Conservation (phyloP, 768 basidiomycete genomes). For the Tricholoma matsutake region DNA sequence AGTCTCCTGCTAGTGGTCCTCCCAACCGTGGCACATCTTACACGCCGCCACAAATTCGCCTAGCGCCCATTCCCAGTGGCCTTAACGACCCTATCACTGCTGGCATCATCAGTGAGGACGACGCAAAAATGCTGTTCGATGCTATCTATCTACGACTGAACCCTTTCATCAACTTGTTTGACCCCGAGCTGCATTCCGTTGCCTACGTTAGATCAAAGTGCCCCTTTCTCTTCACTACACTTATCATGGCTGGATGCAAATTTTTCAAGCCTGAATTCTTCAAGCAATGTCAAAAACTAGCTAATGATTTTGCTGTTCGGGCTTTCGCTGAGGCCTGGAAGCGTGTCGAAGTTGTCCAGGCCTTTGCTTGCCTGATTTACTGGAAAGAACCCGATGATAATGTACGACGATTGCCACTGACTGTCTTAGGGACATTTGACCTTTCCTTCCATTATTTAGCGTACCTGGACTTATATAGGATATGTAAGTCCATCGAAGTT, state of each 20-base stretch:
- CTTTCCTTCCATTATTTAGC: conserved; percentile 36
- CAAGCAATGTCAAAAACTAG: conserved; percentile 65
- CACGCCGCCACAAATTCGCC: conserved; percentile 37
- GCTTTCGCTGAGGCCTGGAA: conserved; percentile 81
- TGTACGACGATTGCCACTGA: conserved; percentile 35
- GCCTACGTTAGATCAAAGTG: conserved; percentile 76
- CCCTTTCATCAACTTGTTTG: conserved; percentile 87
- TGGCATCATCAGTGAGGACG: conserved; percentile 66
- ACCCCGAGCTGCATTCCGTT: conserved; percentile 80
- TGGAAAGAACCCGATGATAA: conserved; percentile 89
- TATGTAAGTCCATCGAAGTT: conserved; percentile 49
- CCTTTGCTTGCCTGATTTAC: conserved; percentile 85
- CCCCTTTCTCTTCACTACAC: conserved; percentile 80
- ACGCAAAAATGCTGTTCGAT: conserved; percentile 73
- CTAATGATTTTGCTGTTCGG: conserved; percentile 68
- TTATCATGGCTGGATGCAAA: conserved; percentile 82
- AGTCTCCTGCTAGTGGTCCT: conserved; percentile 35
- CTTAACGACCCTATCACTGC: conserved; percentile 68
- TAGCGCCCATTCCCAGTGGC: conserved; percentile 35
- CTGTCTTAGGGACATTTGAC: conserved; percentile 10
- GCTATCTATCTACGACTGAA: conserved; percentile 80
- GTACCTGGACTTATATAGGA: conserved; percentile 87
- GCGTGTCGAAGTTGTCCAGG: conserved; percentile 84
- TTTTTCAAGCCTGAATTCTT: conserved; percentile 74
- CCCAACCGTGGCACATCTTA: conserved; percentile 36